Evolutionary conservation across 768 basidiomycete genomes (phyloP), one percentile per base, ranked within the genome.

Genomic region (Hirschioporus abietinus): DNA sequence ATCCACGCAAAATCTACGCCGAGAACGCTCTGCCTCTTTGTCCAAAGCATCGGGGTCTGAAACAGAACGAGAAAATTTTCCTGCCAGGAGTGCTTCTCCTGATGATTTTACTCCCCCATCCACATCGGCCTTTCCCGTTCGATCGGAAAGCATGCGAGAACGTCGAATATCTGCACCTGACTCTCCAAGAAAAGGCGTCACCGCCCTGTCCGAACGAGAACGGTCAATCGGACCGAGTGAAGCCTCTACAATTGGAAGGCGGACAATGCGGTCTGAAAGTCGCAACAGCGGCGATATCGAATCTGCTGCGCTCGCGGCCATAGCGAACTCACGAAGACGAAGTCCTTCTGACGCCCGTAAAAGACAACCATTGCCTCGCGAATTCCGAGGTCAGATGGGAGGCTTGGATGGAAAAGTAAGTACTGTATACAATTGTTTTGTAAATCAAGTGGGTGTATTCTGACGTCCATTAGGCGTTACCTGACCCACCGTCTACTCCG

Each of bases 41-140:
- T 59, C 42, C 36, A 35, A 60, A 35, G 81, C 82, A 65, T 93
- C 91, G 7, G 92, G 92, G 35, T 93, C 91, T 1, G 92, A 93
- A 75, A 93, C 92, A 0, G 92, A 93, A 75, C 86, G 90, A 59
- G 91, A 92, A 75, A 83, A 65, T 73, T 76, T 68, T 71, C 76
- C 65, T 68, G 74, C 68, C 72, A 63, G 60, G 60, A 57, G 64
- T 58, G 75, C 75, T 1, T 79, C 82, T 20, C 77, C 77, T 9
- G 83, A 80, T 64, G 80, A 80, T 58, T 74, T 74, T 60, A 70
- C 77, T 20, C 72, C 74, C 23, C 78, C 82, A 7, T 80, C 82
- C 4, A 77, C 79, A 0, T 74, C 77, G n/a, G 70, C 73, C 30
- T 63, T 64, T 59, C 66, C 71, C n/a, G 23, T 63, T 24, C 68